A percentile compares a stretch with the other conserved stretches of the same genome.
phyloP scores from a whole-genome alignment of 805 yeast species.

The Nakazawaea pomicola region DNA sequence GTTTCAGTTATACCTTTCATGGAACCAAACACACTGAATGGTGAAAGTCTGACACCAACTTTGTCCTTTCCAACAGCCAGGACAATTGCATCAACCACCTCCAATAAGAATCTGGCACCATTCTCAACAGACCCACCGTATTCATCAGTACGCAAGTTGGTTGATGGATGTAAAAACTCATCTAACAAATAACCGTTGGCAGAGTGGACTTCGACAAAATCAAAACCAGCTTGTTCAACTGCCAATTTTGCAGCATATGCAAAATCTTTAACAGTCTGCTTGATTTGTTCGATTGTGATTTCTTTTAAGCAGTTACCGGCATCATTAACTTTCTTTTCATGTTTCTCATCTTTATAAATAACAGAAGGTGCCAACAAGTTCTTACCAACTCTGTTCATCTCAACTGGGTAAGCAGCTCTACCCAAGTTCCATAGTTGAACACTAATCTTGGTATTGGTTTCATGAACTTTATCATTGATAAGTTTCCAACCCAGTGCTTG shows the following conservation, averaged over 20 bases:
- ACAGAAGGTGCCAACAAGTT: conserved; percentile 36
- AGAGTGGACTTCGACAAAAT: conserved; percentile 35
- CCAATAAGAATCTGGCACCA: conserved; percentile 33
- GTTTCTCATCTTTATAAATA: conserved; percentile 28
- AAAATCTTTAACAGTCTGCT: conserved; percentile 34
- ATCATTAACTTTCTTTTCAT: conserved; percentile 19
- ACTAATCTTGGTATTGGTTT: conserved; percentile 38
- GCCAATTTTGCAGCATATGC: conserved; percentile 39
- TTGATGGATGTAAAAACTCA: conserved; percentile 31
- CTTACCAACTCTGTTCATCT: conserved; percentile 29
- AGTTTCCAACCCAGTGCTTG: conserved; percentile 46
- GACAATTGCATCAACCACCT: conserved; percentile 44
- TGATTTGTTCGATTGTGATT: conserved; percentile 34
- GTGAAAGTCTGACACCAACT: conserved; percentile 46
- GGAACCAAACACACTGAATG: conserved; percentile 35
- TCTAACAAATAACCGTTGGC: conserved; percentile 37
- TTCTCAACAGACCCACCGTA: conserved; percentile 42
- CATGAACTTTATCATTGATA: conserved; percentile 45
- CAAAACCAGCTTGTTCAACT: conserved; percentile 34
- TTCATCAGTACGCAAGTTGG: conserved; percentile 35
- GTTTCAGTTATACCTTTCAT: conserved; percentile 32
- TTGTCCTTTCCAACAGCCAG: conserved; percentile 48
- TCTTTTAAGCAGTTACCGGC: conserved; percentile 44
- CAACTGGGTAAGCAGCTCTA: conserved; percentile 29
- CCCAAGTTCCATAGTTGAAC: conserved; percentile 53